These are phyloP conservation scores for Purpureocillium lavendulum DNA, from an alignment of 2,329 filamentous ascomycete genomes.

Conservation along the genomic window DNA sequence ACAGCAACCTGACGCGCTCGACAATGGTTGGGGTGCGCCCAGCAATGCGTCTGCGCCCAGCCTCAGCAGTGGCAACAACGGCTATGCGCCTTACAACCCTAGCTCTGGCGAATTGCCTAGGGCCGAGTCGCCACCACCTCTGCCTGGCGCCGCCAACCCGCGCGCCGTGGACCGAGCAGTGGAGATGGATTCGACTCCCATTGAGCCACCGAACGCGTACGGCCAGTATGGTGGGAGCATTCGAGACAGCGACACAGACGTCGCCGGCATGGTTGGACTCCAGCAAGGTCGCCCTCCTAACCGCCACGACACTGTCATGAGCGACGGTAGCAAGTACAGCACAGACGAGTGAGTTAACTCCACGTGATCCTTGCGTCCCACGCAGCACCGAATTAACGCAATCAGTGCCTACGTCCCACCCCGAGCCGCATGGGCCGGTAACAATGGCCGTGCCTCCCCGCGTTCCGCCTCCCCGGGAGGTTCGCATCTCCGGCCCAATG, in stretches of 20 bases:
- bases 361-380: not conserved
- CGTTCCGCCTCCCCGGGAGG: conserved; percentile 36
- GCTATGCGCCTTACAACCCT: conserved; percentile 27
- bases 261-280: conserved; percentile 64
- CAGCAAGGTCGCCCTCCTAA: conserved; percentile 44
- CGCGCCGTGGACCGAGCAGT: conserved; percentile 55
- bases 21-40: not conserved
- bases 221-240: conserved; percentile 36
- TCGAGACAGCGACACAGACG: conserved; percentile 61
- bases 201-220: conserved; percentile 29
- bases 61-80: conserved; percentile 13
- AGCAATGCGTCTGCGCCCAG: conserved; percentile 17
- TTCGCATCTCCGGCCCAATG: conserved; percentile 17
- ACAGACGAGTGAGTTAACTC: conserved; percentile 53
- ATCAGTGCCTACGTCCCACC: conserved; percentile 45
- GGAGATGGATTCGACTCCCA: conserved; percentile 69
- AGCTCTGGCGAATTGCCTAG: conserved; percentile 40
- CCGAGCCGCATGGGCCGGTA: conserved; percentile 46
- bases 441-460: conserved; percentile 33
- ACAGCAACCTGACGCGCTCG: conserved; percentile 1
- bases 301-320: conserved; percentile 44
- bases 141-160: conserved; percentile 35
- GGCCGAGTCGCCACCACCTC: conserved; percentile 56
- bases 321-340: conserved; percentile 65
- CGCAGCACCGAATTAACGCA: not conserved